A percentile compares a stretch with the other conserved stretches of the same genome.
These are phyloP conservation scores for Calonectria pseudoturangicola DNA, from an alignment of 2,329 filamentous ascomycete species.

Conservation along the genomic window DNA sequence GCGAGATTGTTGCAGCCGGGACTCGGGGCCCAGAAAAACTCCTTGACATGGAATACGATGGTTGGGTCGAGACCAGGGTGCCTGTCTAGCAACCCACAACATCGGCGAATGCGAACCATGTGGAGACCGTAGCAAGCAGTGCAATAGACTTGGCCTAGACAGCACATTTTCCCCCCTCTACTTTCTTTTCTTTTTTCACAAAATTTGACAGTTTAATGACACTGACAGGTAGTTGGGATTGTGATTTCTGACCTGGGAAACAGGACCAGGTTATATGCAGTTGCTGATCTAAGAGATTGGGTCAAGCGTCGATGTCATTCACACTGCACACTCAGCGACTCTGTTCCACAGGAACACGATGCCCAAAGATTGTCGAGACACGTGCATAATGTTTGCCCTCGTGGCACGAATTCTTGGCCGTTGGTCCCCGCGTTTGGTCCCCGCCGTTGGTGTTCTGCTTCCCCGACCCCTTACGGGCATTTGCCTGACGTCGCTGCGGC, in stretches of 20 bases:
- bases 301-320: constrained; percentile 4
- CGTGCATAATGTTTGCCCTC: not conserved
- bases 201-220: not conserved
- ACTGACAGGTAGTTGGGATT: not conserved
- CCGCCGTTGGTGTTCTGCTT: not conserved
- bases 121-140: constrained; percentile 34
- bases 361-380: not conserved
- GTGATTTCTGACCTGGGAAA: constrained; percentile 6
- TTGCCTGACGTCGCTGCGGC: not conserved
- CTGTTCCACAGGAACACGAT: not conserved
- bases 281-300: not conserved
- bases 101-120: constrained; percentile 37
- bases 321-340: not conserved
- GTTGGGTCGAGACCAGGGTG: constrained; percentile 26
- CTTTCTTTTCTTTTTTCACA: not conserved
- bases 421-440: not conserved
- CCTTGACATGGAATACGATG: constrained; percentile 30
- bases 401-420: constrained; percentile 1
- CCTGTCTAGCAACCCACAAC: constrained; percentile 28
- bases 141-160: constrained; percentile 35
- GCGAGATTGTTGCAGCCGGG: constrained; percentile 33
- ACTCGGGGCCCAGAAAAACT: constrained; percentile 29
- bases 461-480: not conserved
- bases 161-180: constrained; percentile 23
- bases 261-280: not conserved